Evolutionary conservation across 2,329 filamentous ascomycete species (phyloP), one percentile per base, ranked within the genome.

Genomic region (Nemania sp.): DNA sequence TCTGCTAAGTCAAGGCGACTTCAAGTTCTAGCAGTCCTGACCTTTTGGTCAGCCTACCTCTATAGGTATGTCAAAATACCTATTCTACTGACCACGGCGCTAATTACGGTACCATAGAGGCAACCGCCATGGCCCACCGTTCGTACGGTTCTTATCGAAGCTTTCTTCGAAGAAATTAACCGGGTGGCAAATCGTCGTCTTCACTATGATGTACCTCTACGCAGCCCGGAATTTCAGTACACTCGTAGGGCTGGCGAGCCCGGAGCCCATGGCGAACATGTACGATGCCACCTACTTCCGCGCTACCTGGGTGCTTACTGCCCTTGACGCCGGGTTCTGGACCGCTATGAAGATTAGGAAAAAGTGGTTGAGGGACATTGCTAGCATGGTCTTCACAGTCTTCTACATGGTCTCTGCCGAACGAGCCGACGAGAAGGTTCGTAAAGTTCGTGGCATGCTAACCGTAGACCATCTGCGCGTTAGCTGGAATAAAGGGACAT

Each of bases 311-410:
- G 89, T 98, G 18, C 90, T 96, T 61, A 99, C 96, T 0, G 96
- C 94, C 0, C 82, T 99, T 68, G 96, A 99, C 75, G 96, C 96
- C 5, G 96, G 96, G 1, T 99, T 98, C 80, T 99, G 96, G 96
- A 97, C 94, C 0, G 96, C 96, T 38, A 99, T 99, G 96, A 91
- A 90, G 75, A 94, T 99, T 71, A 88, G 88, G 55, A 79, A 78
- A 60, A 94, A 92, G 75, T 94, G 92, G 89, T 73, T 97, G 49
- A 87, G 94, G 45, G 94, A 98, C 78, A 77, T 97, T 15, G 88
- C 92, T 10, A 94, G 93, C 77, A 85, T 98, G 22, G 83, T 93
- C 54, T 98, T 98, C 80, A 93, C 93, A 0, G 78, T 92, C 11
- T 99, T 97, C 80, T 99, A 99, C 79, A 85, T 99, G 70, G 87